Percentiles rank a stretch among this genome's conserved stretches.
These are phyloP conservation scores for Solanum virginianum DNA, from an alignment of 257 asterid genomes.

Conservation along the genomic window DNA sequence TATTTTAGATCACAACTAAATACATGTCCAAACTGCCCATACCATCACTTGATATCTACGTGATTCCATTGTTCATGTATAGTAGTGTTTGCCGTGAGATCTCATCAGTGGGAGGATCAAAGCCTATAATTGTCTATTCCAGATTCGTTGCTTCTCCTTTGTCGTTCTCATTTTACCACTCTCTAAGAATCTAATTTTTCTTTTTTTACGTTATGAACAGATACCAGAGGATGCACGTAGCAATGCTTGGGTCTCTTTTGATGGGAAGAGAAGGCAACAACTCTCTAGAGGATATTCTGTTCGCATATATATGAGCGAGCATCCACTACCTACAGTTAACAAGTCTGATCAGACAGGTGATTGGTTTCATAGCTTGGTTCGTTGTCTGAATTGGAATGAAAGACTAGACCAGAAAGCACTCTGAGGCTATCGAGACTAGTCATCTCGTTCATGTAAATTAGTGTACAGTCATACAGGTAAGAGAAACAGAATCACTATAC, in stretches of 20 bases:
- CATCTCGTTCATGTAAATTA: constrained; percentile 7
- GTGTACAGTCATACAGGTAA: constrained; percentile 30
- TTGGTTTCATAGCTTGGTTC: constrained; percentile 93
- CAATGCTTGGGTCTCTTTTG: constrained; percentile 96
- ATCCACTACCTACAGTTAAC: constrained; percentile 95
- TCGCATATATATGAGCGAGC: constrained; percentile 86
- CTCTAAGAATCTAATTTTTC: not conserved
- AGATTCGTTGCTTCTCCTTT: not conserved
- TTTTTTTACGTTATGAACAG: constrained; percentile 15
- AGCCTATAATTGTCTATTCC: not conserved
- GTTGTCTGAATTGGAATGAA: constrained; percentile 98
- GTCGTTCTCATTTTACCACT: not conserved
- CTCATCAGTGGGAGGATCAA: not conserved
- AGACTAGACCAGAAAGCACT: constrained; percentile 93
- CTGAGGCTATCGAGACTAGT: constrained; percentile 9
- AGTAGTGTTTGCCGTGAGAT: not conserved
- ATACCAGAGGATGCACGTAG: constrained; percentile 93
- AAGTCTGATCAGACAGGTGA: constrained; percentile 93
- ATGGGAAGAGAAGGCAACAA: constrained; percentile 98
- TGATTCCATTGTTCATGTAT: not conserved
- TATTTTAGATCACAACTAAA: not conserved
- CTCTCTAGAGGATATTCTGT: constrained; percentile 89
- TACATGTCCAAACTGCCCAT: not conserved
- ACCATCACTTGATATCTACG: not conserved
- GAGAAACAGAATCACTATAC: not conserved